Conservation (phyloP, 2,329 filamentous ascomycete genomes). For the Calonectria hongkongensis region DNA sequence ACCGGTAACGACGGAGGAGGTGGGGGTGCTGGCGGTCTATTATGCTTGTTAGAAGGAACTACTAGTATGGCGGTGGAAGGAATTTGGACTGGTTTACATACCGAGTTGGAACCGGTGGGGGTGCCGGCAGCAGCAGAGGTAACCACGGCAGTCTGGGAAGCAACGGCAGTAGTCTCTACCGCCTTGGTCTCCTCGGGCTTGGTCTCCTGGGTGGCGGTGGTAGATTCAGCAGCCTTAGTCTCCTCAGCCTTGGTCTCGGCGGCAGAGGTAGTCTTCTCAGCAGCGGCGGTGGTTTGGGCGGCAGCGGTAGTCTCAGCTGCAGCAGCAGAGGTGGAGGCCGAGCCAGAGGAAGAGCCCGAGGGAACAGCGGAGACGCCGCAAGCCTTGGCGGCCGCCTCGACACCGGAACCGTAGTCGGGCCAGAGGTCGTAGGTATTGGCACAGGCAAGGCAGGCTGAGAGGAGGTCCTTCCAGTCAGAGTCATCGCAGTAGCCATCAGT, state of each 20-base stretch:
- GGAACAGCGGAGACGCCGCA: slow-evolving; percentile 58
- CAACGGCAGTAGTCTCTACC: slow-evolving; percentile 20
- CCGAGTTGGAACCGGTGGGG: slow-evolving; percentile 38
- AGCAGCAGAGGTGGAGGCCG: slow-evolving; percentile 38
- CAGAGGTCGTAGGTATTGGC: slow-evolving; percentile 66
- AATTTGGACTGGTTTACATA: slow-evolving; percentile 3
- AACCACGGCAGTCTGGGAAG: slow-evolving; percentile 20
- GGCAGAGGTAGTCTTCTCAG: slow-evolving; percentile 27
- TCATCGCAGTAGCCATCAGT: slow-evolving; percentile 57
- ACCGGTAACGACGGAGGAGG: slow-evolving; percentile 32
- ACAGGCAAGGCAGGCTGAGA: slow-evolving; percentile 67
- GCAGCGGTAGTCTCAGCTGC: slow-evolving; percentile 37
- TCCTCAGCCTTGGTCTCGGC: slow-evolving; percentile 20
- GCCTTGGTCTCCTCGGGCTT: slow-evolving; percentile 19
- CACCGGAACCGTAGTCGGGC: slow-evolving; percentile 63
- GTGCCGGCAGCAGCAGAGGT: slow-evolving; percentile 20
- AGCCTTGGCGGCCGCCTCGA: slow-evolving; percentile 60
- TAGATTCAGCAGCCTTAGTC: slow-evolving; percentile 10
- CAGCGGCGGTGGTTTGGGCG: slow-evolving; percentile 24
- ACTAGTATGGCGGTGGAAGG: too few relatives aligned
- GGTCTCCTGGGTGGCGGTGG: slow-evolving; percentile 9
- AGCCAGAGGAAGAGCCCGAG: slow-evolving; percentile 39
- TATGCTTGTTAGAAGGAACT: not conserved
- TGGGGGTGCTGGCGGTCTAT: slow-evolving; percentile 40
- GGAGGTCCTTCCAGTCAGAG: slow-evolving; percentile 62